Evolutionary conservation across 2,329 filamentous ascomycete genomes (phyloP).

Genomic region (Massarina eburnea): DNA sequence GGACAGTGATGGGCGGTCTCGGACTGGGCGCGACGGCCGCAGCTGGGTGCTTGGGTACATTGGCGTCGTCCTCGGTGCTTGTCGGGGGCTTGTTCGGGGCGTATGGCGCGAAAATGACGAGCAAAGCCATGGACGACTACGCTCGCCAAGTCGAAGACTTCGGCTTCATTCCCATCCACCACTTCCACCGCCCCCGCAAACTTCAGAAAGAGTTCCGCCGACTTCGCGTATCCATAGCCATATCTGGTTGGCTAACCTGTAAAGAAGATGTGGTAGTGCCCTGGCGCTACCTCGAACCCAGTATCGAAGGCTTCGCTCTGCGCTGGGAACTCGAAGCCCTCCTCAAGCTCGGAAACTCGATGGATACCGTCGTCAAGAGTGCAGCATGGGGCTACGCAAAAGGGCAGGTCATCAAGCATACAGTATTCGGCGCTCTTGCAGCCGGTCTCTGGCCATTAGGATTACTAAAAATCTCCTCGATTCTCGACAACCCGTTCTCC

Average conservation of each 20-base stretch:
- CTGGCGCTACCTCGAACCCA: conserved; percentile 74
- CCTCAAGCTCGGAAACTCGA: conserved; percentile 73
- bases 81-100: conserved; percentile 88
- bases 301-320: conserved; percentile 79
- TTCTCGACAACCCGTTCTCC: conserved; percentile 80
- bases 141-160: conserved; percentile 86
- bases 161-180: conserved; percentile 71
- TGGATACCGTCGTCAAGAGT: conserved; percentile 76
- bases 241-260: conserved; percentile 78
- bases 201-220: conserved; percentile 51
- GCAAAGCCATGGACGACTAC: conserved; percentile 87
- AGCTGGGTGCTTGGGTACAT: conserved; percentile 74
- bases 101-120: conserved; percentile 81
- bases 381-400: conserved; percentile 79
- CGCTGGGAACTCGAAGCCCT: conserved; percentile 81
- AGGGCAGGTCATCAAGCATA: conserved; percentile 69
- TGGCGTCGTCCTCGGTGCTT: conserved; percentile 77
- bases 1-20: conserved; percentile 73
- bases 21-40: conserved; percentile 74
- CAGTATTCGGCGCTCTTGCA: conserved; percentile 49
- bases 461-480: conserved; percentile 51
- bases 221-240: conserved; percentile 77
- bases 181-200: conserved; percentile 49
- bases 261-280: conserved; percentile 72
- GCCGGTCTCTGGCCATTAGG: conserved; percentile 54